A percentile compares a stretch with the other conserved stretches of the same genome.
Conservation (phyloP, 2,329 filamentous ascomycete genomes). For the Calcarisporium arbuscula region DNA sequence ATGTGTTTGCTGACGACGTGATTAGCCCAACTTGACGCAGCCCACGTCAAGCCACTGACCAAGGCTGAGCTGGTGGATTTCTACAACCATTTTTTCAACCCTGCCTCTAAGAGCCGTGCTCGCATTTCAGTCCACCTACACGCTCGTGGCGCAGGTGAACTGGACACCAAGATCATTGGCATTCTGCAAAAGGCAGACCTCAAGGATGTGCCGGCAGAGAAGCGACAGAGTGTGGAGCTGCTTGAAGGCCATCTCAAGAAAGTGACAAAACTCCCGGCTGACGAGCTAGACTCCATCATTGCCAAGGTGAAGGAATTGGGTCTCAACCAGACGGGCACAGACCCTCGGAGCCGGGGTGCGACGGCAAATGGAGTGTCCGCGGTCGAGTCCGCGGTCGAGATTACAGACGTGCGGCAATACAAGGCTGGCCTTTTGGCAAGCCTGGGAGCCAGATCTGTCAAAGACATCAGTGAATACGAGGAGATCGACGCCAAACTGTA, state of each 20-base stretch:
- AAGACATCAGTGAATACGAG: slow-evolving; percentile 77
- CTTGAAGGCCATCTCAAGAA: slow-evolving; percentile 45
- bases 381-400: slow-evolving; percentile 42
- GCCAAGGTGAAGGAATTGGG: slow-evolving; percentile 38
- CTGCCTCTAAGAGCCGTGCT: slow-evolving; percentile 64
- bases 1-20: background rate
- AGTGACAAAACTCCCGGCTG: slow-evolving; percentile 40
- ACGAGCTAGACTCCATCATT: slow-evolving; percentile 43
- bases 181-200: slow-evolving; percentile 30
- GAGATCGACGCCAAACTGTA: slow-evolving; percentile 77
- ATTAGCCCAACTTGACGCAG: slow-evolving; percentile 70
- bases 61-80: slow-evolving; percentile 78
- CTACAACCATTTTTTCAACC: slow-evolving; percentile 69
- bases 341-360: slow-evolving; percentile 24
- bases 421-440: slow-evolving; percentile 71
- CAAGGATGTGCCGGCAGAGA: slow-evolving; percentile 31
- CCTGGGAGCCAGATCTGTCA: slow-evolving; percentile 64
- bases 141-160: slow-evolving; percentile 55
- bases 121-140: slow-evolving; percentile 80
- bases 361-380: slow-evolving; percentile 37
- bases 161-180: slow-evolving; percentile 38
- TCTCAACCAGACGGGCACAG: slow-evolving; percentile 28
- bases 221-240: slow-evolving; percentile 41
- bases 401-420: slow-evolving; percentile 74
- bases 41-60: slow-evolving; percentile 64